Conservation (phyloP, 169 alveolate species). For the Cryptosporidium felis region DNA sequence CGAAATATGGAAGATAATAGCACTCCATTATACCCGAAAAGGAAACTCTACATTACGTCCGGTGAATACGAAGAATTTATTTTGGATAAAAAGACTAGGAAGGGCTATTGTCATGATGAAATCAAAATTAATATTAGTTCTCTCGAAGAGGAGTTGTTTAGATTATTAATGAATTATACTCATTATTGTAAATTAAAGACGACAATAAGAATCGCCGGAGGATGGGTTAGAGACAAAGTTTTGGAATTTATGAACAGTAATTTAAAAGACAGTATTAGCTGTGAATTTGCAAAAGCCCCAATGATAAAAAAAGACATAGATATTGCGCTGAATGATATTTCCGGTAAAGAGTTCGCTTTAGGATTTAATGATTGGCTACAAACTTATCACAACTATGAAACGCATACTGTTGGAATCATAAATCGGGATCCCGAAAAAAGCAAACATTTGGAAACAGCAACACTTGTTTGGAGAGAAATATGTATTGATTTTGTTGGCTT, state of each 20-base stretch:
- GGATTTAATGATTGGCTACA: constrained; percentile 74
- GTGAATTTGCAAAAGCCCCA: constrained; percentile 71
- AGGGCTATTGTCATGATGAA: neutral
- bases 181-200: constrained; percentile 3
- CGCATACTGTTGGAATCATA: constrained; percentile 85
- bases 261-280: neutral
- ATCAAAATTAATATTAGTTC: neutral
- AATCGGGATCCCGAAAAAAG: constrained; percentile 94
- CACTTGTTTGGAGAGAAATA: constrained; percentile 86
- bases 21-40: too few relatives aligned
- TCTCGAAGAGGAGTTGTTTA: constrained; percentile 17
- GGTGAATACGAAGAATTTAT: constrained; percentile 27
- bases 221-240: constrained; percentile 99
- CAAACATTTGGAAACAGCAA: constrained; percentile 97
- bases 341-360: constrained; percentile 90
- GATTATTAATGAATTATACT: constrained; percentile 11
- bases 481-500: constrained; percentile 95
- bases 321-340: constrained; percentile 94
- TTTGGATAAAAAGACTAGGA: neutral
- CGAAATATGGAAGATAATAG: too few relatives aligned
- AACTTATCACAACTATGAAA: constrained; percentile 9
- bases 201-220: constrained; percentile 95
- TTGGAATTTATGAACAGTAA: constrained; percentile 74
- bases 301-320: constrained; percentile 91
- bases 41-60: constrained; percentile 43